Evolutionary conservation across 352 stramenopile species (phyloP).

Genomic region (Phytophthora sansomeana): DNA sequence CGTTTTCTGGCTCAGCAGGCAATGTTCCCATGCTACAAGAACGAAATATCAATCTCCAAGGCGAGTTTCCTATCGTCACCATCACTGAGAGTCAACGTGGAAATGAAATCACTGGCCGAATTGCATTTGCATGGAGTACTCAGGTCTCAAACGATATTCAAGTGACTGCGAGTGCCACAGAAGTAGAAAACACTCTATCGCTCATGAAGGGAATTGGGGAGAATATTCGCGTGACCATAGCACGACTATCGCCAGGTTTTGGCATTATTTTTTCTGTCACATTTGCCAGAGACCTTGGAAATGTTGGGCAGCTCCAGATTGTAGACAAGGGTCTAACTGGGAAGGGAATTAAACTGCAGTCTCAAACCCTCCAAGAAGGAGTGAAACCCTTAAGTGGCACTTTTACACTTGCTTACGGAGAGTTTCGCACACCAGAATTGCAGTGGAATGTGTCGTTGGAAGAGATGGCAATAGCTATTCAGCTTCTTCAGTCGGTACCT

Average conservation of each 20-base stretch:
- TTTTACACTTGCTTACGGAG: conserved; percentile 61
- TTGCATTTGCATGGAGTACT: conserved; percentile 27
- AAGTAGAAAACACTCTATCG: conserved; percentile 29
- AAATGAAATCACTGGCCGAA: conserved; percentile 39
- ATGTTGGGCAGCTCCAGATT: conserved; percentile 36
- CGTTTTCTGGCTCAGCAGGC: conserved; percentile 48
- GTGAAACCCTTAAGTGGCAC: conserved; percentile 47
- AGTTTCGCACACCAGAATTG: conserved; percentile 62
- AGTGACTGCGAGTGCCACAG: conserved; percentile 21
- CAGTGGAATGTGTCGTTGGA: conserved; percentile 83
- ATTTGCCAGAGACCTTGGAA: conserved; percentile 34
- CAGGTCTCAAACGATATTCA: conserved; percentile 25
- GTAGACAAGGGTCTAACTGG: conserved; percentile 31
- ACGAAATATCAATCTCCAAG: conserved; percentile 30
- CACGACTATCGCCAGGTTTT: conserved; percentile 6
- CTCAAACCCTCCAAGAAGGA: conserved; percentile 51
- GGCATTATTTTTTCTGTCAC: conserved; percentile 37
- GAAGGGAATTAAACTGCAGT: conserved; percentile 25
- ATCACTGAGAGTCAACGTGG: conserved; percentile 35
- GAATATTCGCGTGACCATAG: background rate
- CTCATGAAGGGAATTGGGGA: background rate
- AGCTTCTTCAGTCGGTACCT: conserved; percentile 72
- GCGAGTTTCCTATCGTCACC: conserved; percentile 27
- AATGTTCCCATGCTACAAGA: conserved; percentile 35
- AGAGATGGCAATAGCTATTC: conserved; percentile 77